Conservation (phyloP, 139 green algal species). For the Zygnema circumcarinatum region DNA sequence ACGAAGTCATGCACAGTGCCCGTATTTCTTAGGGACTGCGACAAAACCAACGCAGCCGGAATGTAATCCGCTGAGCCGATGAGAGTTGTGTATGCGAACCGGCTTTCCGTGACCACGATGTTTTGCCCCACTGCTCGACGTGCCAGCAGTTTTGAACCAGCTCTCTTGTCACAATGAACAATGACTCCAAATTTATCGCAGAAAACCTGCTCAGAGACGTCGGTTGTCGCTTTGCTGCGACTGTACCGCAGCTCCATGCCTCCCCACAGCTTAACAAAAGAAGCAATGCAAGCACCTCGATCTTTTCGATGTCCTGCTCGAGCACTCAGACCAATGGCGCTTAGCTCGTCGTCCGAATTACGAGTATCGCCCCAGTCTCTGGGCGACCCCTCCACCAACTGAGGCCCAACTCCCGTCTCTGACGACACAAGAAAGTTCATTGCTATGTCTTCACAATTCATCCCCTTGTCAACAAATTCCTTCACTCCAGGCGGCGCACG, state of each 20-base stretch:
- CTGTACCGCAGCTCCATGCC: slow-evolving; percentile 54
- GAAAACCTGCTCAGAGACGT: slow-evolving; percentile 44
- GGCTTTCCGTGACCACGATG: slow-evolving; percentile 6
- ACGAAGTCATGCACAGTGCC: slow-evolving; percentile 52
- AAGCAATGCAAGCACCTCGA: slow-evolving; percentile 42
- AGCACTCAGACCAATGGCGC: slow-evolving; percentile 35
- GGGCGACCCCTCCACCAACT: slow-evolving; percentile 46
- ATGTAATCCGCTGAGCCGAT: slow-evolving; percentile 41
- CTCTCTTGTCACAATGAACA: slow-evolving; percentile 46
- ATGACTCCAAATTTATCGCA: slow-evolving; percentile 54
- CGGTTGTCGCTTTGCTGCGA: slow-evolving; percentile 37
- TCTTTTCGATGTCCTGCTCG: slow-evolving; percentile 47
- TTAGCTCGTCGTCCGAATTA: slow-evolving; percentile 54
- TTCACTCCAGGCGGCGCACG: slow-evolving; percentile 36
- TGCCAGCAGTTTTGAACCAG: background rate
- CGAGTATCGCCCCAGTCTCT: slow-evolving; percentile 55
- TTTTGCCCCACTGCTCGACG: background rate
- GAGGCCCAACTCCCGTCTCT: slow-evolving; percentile 13
- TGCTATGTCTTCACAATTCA: slow-evolving; percentile 60
- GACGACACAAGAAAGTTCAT: slow-evolving; percentile 58
- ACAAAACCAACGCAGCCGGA: slow-evolving; percentile 33
- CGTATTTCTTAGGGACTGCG: slow-evolving; percentile 39
- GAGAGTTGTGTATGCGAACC: slow-evolving; percentile 50
- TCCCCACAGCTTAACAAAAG: slow-evolving; percentile 44
- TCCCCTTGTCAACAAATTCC: slow-evolving; percentile 44